Conservation (phyloP, 257 asterid genomes). For the Nicotiana knightiana region DNA sequence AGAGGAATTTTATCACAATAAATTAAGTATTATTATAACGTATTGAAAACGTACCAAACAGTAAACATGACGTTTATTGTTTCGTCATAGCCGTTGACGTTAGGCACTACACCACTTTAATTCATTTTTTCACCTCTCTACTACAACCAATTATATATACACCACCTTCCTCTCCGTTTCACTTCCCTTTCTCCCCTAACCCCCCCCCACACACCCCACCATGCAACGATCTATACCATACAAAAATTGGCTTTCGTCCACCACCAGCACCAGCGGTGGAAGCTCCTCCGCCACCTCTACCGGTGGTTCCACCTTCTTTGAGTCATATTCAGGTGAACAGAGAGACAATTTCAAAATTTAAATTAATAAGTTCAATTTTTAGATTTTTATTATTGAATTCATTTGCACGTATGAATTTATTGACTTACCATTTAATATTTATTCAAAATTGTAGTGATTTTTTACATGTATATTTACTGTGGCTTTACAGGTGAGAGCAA, state of each 20-base stretch:
- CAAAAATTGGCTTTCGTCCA: conserved; percentile 20
- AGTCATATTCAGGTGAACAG: neutral
- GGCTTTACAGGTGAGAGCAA: neutral
- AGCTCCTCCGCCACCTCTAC: conserved; percentile 15
- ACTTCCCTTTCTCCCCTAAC: neutral
- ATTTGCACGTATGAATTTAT: neutral
- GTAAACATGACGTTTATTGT: conserved; percentile 24
- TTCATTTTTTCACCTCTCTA: neutral
- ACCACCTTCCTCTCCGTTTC: conserved; percentile 3
- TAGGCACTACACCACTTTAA: neutral
- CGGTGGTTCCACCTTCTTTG: neutral
- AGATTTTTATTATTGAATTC: neutral
- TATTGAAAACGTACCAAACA: conserved; percentile 15
- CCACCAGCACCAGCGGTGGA: conserved; percentile 12
- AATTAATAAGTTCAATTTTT: neutral
- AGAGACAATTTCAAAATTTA: neutral
- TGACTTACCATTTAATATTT: neutral
- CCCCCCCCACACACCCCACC: conserved; percentile 7
- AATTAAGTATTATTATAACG: conserved; percentile 5
- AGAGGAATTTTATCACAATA: neutral
- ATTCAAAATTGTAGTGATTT: neutral
- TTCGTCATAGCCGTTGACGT: conserved; percentile 21
- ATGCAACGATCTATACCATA: conserved; percentile 51
- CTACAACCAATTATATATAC: conserved; percentile 13
- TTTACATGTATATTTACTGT: neutral